Evolutionary conservation across 1,284 basidiomycete species (phyloP).

Genomic region (Amylostereum chailletii): DNA sequence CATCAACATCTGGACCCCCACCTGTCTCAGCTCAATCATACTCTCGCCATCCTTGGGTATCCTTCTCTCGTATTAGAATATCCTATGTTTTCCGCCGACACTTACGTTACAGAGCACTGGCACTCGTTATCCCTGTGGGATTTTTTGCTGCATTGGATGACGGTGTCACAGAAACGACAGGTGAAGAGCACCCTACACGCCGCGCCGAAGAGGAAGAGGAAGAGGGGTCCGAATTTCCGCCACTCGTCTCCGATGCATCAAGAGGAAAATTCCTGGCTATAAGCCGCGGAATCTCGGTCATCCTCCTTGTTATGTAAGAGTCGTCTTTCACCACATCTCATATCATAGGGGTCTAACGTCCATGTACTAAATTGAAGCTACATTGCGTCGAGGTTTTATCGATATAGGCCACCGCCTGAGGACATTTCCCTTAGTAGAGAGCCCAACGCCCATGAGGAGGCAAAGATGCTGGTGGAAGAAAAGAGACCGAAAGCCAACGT

Average conservation of each 20-base stretch:
- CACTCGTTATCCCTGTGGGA: slow-evolving; percentile 51
- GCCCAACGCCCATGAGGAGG: slow-evolving; percentile 33
- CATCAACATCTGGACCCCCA: slow-evolving; percentile 41
- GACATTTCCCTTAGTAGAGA: slow-evolving; percentile 35
- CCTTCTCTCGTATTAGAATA: slow-evolving; percentile 8
- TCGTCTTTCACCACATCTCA: not conserved
- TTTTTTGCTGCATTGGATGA: slow-evolving; percentile 54
- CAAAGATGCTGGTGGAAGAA: slow-evolving; percentile 30
- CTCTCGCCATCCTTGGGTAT: slow-evolving; percentile 55
- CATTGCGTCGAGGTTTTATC: slow-evolving; percentile 51
- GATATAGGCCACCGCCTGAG: slow-evolving; percentile 59
- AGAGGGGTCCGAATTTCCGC: not conserved
- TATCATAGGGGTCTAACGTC: not conserved
- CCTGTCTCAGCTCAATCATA: slow-evolving; percentile 53
- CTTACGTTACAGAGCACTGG: slow-evolving; percentile 38
- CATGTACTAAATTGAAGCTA: slow-evolving; percentile 32
- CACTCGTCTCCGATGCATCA: slow-evolving; percentile 27
- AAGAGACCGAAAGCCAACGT: slow-evolving; percentile 43
- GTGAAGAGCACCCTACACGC: slow-evolving; percentile 1
- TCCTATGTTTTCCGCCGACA: not conserved
- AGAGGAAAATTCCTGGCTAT: slow-evolving; percentile 42
- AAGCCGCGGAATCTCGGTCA: slow-evolving; percentile 52
- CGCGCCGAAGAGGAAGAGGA: slow-evolving; percentile 8
- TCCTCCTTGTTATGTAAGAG: slow-evolving; percentile 50
- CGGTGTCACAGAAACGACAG: slow-evolving; percentile 10